Evolutionary conservation across 768 basidiomycete species (phyloP), one percentile per base, ranked within the genome.

Genomic region (Suillus fuscotomentosus): DNA sequence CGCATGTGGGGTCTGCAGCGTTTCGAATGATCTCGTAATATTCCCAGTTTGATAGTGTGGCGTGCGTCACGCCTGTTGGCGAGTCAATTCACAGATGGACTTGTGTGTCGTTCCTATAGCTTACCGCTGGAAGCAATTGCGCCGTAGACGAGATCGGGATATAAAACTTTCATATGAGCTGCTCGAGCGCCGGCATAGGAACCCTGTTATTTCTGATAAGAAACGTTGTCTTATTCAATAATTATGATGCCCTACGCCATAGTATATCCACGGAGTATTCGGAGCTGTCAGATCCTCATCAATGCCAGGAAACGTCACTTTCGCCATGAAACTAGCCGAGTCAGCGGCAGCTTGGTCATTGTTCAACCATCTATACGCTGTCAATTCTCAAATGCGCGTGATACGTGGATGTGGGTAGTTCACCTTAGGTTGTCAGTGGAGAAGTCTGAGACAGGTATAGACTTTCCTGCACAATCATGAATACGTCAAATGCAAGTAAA

Each of bases 171-270:
- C 90, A 97, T 94, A 70, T 97, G 93, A 0, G 96, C 96, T 0
- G 95, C 89, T 14, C 95, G 88, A 9, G 95, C 96, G 65, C 96
- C 96, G 11, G 95, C 95, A 69, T 97, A 97, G 1, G 92, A 95
- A 9, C 92, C 91, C 89, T 90, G 68, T 5, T 47, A 66, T 10
- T 57, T 39, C 38, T 17, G 5, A 17, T 57, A 17, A 60, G 57
- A 5, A 41, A 48, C 1, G 15, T 17, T 4, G 17, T 22, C 48
- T 22, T 15, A 1, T 27, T 53, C 24, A 42, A 22, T 1, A 7
- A 55, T 24, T 20, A 39, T 17, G 31, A 60, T 27, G 66, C 69
- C 86, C 48, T 73, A 94, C 95, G 15, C 97, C 97, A 70, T 97
- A 97, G 74, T 97, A 95, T 62, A 95, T 94, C 93, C 93, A 95